Base-by-base conservation (phyloP, 805 yeast genomes). In the Barnettozyma siamensis region DNA sequence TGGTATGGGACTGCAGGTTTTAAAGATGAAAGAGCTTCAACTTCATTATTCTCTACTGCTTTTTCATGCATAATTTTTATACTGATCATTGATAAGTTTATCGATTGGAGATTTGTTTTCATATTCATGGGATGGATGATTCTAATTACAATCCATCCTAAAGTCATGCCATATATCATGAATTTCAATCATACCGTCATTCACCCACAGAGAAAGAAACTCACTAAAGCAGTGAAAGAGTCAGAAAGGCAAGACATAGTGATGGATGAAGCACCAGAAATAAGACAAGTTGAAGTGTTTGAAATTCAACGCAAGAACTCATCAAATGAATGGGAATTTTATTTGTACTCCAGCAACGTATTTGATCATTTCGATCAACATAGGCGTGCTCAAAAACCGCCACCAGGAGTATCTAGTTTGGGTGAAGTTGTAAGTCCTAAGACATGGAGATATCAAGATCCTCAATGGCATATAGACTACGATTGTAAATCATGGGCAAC, bases 1-100 rank as follows among this genome's bases (percentile, higher is more conserved):
- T 65, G 79, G 51, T 72, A 68, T 50, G 83, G 80, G 11, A 70
- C 81, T 5, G 83, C 83, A 23, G 83, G 83, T 9, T 87, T 87
- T 55, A 70, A 69, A 48, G 83, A 86, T 57, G 94, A 86, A 50
- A 67, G 75, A 35, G 60, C 68, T 20, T 75, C 93, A 1, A 81
- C 93, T 0, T 65, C 76, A 6, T 53, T 84, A n/a, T 74, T 75
- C 47, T 69, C 74, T 10, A 60, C 65, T 1, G 55, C 69, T 10
- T 60, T 70, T 30, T 37, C 47, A 17, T 45, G 67, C 11, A 69
- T 76, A 5, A 50, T 72, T 1, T 48, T 62, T 5, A 59, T 72
- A 5, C 62, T 76, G 16, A 41, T 72, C 0, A 58, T 75, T 4
- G 75, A 71, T 0, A 68, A 70, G 10, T 78, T 65, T 47, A 72